phyloP scores from a whole-genome alignment of 257 asterid species.

The Solanum pimpinellifolium region DNA sequence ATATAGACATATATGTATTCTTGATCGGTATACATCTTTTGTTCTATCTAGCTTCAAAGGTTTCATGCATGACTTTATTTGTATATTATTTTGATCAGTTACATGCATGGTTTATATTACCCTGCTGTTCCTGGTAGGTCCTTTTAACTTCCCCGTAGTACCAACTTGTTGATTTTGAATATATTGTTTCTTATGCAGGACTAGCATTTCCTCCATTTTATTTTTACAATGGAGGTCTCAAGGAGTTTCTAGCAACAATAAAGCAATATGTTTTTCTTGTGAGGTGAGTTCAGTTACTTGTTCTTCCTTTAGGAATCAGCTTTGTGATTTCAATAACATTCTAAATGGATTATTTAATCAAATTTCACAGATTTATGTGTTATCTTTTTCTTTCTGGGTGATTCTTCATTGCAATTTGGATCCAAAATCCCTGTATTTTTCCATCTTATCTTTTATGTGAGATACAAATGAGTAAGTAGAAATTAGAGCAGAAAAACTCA shows the following conservation, averaged over 20 bases:
- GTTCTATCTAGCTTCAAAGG: neutral
- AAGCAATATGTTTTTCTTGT: slow-evolving; percentile 74
- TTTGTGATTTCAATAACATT: neutral
- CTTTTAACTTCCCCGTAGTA: neutral
- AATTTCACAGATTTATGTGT: neutral
- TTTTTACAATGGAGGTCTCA: slow-evolving; percentile 94
- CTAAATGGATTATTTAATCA: neutral
- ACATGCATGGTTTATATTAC: neutral
- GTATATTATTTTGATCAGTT: neutral
- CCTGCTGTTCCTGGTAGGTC: neutral
- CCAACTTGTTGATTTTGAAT: neutral
- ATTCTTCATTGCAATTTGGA: neutral
- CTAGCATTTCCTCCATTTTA: slow-evolving; percentile 93
- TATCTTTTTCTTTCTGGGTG: neutral
- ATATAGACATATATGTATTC: neutral
- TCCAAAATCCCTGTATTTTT: neutral
- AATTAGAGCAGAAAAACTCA: neutral
- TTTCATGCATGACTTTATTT: neutral
- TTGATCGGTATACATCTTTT: neutral
- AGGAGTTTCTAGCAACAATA: slow-evolving; percentile 79
- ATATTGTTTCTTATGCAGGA: slow-evolving; percentile 37
- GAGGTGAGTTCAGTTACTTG: slow-evolving; percentile 39
- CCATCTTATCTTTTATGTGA: neutral
- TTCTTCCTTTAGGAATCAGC: slow-evolving; percentile 4
- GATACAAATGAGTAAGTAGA: neutral